Conservation (phyloP, 345 rosid genomes). For the Eucalyptus marginata region DNA sequence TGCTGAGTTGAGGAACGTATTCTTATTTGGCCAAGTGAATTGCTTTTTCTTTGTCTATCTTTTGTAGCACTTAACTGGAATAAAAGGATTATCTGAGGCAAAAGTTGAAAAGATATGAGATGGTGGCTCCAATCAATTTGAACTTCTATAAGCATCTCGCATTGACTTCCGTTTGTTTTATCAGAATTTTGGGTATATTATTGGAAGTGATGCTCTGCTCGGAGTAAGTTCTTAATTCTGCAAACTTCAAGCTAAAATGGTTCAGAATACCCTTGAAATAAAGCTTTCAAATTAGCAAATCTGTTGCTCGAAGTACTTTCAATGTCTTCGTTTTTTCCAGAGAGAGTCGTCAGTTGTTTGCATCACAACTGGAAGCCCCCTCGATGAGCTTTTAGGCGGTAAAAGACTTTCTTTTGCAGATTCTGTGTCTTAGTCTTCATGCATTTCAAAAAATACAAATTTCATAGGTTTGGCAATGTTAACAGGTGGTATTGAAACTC, state of each 20-base stretch:
- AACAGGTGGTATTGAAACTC: conserved; percentile 79
- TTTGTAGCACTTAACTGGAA: conserved; percentile 70
- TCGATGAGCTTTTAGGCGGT: too few relatives aligned
- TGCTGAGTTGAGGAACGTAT: not conserved
- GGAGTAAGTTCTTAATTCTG: conserved; percentile 28
- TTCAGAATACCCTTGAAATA: too few relatives aligned
- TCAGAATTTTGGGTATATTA: conserved; percentile 47
- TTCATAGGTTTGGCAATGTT: not conserved
- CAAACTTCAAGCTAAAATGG: not conserved
- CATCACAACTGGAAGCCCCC: too few relatives aligned
- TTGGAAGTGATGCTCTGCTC: conserved; percentile 89
- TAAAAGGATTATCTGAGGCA: conserved; percentile 94
- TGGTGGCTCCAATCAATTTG: not conserved
- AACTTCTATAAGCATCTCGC: too few relatives aligned
- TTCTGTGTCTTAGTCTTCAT: fast-evolving
- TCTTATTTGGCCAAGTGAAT: not conserved
- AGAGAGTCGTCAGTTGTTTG: too few relatives aligned
- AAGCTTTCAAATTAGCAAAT: too few relatives aligned
- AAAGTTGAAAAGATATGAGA: conserved; percentile 80
- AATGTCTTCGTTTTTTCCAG: too few relatives aligned
- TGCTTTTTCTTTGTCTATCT: not conserved
- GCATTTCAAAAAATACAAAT: too few relatives aligned
- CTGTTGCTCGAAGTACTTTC: too few relatives aligned
- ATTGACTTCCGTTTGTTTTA: not conserved
- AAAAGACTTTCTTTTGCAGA: too few relatives aligned